Evolutionary conservation across 2,329 filamentous ascomycete genomes (phyloP).

Genomic region (Neophaeococcomyces aloes): DNA sequence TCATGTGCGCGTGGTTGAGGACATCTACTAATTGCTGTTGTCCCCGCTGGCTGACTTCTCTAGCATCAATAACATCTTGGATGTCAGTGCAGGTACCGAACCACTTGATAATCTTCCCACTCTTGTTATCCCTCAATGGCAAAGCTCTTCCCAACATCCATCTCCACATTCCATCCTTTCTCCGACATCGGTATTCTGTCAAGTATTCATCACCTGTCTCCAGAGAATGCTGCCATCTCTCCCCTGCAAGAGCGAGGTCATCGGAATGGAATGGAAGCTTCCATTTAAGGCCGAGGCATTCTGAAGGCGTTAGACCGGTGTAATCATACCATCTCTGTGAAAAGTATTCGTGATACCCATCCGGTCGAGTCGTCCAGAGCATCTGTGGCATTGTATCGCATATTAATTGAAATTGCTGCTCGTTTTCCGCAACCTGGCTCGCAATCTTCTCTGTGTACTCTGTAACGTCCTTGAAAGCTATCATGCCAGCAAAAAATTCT

Average conservation of each 20-base stretch:
- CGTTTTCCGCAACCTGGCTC: conserved; percentile 58
- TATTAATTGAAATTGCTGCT: conserved; percentile 63
- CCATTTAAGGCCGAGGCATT: conserved; percentile 56
- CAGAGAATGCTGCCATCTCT: conserved; percentile 53
- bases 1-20: conserved; percentile 63
- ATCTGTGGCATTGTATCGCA: conserved; percentile 63
- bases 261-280: conserved; percentile 57
- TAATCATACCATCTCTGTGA: conserved; percentile 71
- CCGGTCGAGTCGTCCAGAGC: conserved; percentile 61
- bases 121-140: conserved; percentile 56
- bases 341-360: conserved; percentile 62
- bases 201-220: conserved; percentile 57
- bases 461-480: conserved; percentile 64
- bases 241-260: conserved; percentile 48
- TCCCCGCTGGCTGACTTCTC: conserved; percentile 54
- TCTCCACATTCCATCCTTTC: conserved; percentile 58
- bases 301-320: conserved; percentile 54
- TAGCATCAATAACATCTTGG: conserved; percentile 60
- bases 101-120: conserved; percentile 64
- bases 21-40: conserved; percentile 63
- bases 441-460: conserved; percentile 58
- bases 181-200: conserved; percentile 60
- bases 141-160: conserved; percentile 69
- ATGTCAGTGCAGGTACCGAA: conserved; percentile 74
- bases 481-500: conserved; percentile 62